Evolutionary conservation across 345 rosid species (phyloP), one percentile per base, ranked within the genome.

Genomic region (Eucalyptus regnans): DNA sequence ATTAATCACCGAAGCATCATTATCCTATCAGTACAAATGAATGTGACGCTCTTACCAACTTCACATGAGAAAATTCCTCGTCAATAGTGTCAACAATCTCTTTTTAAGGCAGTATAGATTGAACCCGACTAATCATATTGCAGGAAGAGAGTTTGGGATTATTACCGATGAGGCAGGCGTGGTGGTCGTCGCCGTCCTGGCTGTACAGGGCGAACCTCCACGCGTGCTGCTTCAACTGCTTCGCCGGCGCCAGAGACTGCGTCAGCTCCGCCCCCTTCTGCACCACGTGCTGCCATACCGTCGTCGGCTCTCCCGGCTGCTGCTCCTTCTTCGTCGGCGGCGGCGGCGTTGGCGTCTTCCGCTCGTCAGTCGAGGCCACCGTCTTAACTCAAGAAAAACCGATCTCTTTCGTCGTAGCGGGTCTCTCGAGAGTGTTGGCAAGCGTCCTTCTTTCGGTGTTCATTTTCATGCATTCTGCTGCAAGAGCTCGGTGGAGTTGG

Each of bases 121-220:
- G 17, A n/a, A 64, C 37, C 71, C 37, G 71, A 13, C 71, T 13
- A 64, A 29, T 64, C 71, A n/a, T 7, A 64, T 64, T 13, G 33
- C 71, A 64, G 17, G 33, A 14, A 62, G 71, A 64, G 71, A n/a
- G 71, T 14, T n/a, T 29, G 71, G 71, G n/a, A 62, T 62, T 29
- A 64, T 64, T 92, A 95, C 95, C 99, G 8, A 97, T 93, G 91
- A 97, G 97, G 84, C 90, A 94, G 94, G 91, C 95, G 12, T 89
- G 87, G 79, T 93, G 86, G 64, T 92, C 91, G 50, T 93, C 93
- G 5, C 95, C 50, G 90, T 92, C 98, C 33, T 95, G 98, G 92
- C 95, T 93, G 86, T 95, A 95, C 22, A 95, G 84, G 20, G 96
- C 97, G 79, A 97, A 96, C 86, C 94, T 95, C 91, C 99, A 97